These are phyloP conservation scores for Eucalyptus sp. DNA, from an alignment of 345 rosid genomes.

Conservation along the genomic window DNA sequence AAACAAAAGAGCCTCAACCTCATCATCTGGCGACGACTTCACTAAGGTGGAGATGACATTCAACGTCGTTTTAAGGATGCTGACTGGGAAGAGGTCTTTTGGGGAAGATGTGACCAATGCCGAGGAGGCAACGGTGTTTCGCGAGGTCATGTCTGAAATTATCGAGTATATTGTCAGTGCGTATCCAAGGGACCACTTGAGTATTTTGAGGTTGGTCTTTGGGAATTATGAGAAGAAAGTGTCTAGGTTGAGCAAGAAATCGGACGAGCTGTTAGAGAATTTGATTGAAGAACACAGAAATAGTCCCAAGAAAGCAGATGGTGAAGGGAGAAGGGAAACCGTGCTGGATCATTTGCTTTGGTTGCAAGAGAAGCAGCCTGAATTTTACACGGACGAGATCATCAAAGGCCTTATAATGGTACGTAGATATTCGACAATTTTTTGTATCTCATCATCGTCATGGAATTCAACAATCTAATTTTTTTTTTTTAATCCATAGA, in stretches of 20 bases:
- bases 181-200: slow-evolving; percentile 18
- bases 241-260: slow-evolving; percentile 1
- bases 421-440: neutral
- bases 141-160: slow-evolving; percentile 3
- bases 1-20: neutral
- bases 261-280: slow-evolving; percentile 14
- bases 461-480: too few species aligned
- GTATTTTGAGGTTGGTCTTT: slow-evolving; percentile 18
- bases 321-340: neutral
- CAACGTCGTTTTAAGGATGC: neutral
- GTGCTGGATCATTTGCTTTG: slow-evolving; percentile 29
- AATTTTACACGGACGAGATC: slow-evolving; percentile 25
- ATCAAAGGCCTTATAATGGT: slow-evolving; percentile 39
- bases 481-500: too few species aligned
- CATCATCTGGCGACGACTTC: neutral
- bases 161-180: slow-evolving; percentile 4
- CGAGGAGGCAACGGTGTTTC: slow-evolving; percentile 11
- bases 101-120: slow-evolving; percentile 5
- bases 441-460: neutral
- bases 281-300: neutral
- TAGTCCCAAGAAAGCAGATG: too few species aligned
- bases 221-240: neutral
- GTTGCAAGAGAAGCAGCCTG: neutral
- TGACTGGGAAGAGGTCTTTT: neutral
- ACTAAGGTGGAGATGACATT: neutral